Base-by-base conservation (phyloP, 2,329 filamentous ascomycete species). In the Aspergillus sp. region DNA sequence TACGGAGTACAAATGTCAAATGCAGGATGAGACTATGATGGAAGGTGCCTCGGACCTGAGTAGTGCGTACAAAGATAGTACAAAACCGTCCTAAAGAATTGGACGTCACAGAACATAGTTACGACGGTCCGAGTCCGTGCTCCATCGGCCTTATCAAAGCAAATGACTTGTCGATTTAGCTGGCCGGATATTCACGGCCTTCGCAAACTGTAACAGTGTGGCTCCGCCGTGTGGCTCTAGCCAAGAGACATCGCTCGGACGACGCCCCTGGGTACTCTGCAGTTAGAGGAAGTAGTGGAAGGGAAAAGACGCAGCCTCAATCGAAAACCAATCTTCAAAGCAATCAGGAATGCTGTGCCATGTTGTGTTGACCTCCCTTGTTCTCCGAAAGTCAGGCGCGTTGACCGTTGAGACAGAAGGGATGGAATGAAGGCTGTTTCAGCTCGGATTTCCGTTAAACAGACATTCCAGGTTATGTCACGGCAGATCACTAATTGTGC, bases 361-460 rank as follows among this genome's bases (percentile, higher is more conserved):
- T 24, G 10, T 42, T 47, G 45, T 47, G 4, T 47, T 47, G 11
- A 11, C 12, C 11, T 47, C 22, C 45, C 18, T 47, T 47, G 36
- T 42, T 42, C 36, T n/a, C 14, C 36, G 36, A 42, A 12, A 42
- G 14, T 42, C 36, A n/a, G 36, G 36, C 14, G 16, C 36, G 45
- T 18, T n/a, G 12, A 47, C 49, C 63, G 57, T 56, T 67, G 65
- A 65, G 67, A 63, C 63, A 20, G 20, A 52, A 60, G 60, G 54
- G 57, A 54, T 57, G 51, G 24, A 58, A 59, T 65, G 62, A 65
- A 49, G 47, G 57, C 39, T 53, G 60, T 57, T 60, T 62, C 54
- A 55, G 53, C 14, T 20, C 26, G 22, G 31, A 20, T 22, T 45
- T 54, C 46, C 51, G 46, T 46, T 22, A 9, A n/a, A 39, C 51